Evolutionary conservation across 345 rosid genomes (phyloP), one percentile per base, ranked within the genome.

Genomic region (Pugionium cornutum): DNA sequence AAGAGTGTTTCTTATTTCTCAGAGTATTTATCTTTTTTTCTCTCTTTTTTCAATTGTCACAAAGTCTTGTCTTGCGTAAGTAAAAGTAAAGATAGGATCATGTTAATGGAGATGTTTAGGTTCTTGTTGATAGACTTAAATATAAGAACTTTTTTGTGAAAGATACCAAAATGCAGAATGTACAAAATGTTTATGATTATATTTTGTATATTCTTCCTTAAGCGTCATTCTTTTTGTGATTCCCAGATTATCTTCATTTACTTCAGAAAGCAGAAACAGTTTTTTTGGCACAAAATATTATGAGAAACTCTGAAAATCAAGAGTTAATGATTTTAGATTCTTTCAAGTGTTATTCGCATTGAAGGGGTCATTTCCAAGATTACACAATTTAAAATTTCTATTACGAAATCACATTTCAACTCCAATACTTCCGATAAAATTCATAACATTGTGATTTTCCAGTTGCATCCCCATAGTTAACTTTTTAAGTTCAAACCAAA

Each of bases 221-320:
- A 40, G 49, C 65, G 65, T 58, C 26, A 68, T 58, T 58, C 72
- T 18, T 58, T 48, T 58, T 39, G 43, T 68, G 26, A 27, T 48
- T 58, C 51, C 73, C 49, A 68, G 73, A 68, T 26, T 68, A 31
- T 66, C 18, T 40, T 6, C 31, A 30, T 64, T 40, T 50, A 51
- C 58, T 18, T 43, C 1, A 18, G 18, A 18, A 44, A 43, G 3
- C 7, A 11, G 33, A 42, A 42, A 53, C 28, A 33, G 40, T 2
- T 52, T 18, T 18, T 29, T 41, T 64, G 18, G 18, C 18, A 18
- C 18, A 18, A 18, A 18, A 18, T 18, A 18, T 18, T 18, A 18
- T 18, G 18, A 18, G 18, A 18, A 18, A 18, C 18, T 18, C 18
- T 18, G 18, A 18, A 18, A 18, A 18, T 18, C 18, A 18, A 18